Evolutionary conservation across 2,329 filamentous ascomycete species (phyloP).

Genomic region (Venturia effusa): DNA sequence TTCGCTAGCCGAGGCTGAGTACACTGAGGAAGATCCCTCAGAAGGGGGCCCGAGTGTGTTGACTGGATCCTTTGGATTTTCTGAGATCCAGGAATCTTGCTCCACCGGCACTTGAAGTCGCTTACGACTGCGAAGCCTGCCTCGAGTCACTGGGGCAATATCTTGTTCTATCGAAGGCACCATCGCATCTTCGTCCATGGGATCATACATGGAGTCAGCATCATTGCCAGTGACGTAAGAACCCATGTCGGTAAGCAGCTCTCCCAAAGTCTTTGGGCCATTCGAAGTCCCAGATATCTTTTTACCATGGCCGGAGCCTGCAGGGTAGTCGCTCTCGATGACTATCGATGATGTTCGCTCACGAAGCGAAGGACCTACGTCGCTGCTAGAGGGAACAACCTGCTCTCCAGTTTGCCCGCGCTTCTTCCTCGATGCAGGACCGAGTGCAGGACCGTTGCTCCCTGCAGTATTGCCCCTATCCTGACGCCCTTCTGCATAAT

Average conservation of each 20-base stretch:
- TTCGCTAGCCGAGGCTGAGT: not conserved
- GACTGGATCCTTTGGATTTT: not conserved
- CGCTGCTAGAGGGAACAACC: not conserved
- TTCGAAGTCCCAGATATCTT: not conserved
- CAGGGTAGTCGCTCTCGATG: not conserved
- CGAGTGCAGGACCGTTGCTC: not conserved
- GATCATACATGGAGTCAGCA: not conserved
- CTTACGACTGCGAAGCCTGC: not conserved
- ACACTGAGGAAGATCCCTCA: not conserved
- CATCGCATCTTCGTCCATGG: not conserved
- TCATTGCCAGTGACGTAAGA: not conserved
- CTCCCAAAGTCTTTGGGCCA: not conserved
- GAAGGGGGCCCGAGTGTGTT: not conserved
- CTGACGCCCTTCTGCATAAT: not conserved
- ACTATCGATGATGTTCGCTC: not conserved
- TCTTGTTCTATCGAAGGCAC: not conserved
- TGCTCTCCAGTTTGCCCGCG: not conserved
- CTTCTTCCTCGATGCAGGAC: not conserved
- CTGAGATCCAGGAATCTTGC: not conserved
- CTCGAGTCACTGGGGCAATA: not conserved
- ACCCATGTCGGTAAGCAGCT: not conserved
- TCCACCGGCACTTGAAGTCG: not conserved
- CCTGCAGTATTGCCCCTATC: not conserved
- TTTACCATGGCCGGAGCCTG: not conserved
- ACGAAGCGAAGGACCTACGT: not conserved